Percentiles rank a stretch among this genome's conserved stretches.
These are phyloP conservation scores for Paramecium octaurelia DNA, from an alignment of 73 alveolate genomes.

Conservation along the genomic window DNA sequence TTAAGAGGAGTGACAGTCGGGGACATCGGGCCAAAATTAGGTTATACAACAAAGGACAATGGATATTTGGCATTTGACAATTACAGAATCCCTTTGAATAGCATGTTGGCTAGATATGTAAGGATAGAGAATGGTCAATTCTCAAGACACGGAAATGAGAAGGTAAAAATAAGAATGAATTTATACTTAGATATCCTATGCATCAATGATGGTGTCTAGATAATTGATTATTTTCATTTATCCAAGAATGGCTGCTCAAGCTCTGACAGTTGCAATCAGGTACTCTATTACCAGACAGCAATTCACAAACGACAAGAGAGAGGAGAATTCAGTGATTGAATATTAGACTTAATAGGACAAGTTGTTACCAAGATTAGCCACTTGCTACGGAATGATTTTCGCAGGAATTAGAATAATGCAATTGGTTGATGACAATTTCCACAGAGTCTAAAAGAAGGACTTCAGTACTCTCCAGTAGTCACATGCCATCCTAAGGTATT, in stretches of 20 bases:
- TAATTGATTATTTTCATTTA: neutral
- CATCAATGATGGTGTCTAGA: slow-evolving; percentile 52
- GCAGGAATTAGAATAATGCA: slow-evolving; percentile 48
- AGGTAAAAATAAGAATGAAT: neutral
- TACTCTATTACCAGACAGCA: slow-evolving; percentile 77
- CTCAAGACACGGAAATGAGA: slow-evolving; percentile 54
- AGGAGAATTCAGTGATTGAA: slow-evolving; percentile 77
- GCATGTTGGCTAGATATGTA: slow-evolving; percentile 75
- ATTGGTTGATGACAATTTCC: slow-evolving; percentile 58
- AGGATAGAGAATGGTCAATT: slow-evolving; percentile 78
- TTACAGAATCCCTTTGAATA: slow-evolving; percentile 75
- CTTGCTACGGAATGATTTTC: slow-evolving; percentile 63
- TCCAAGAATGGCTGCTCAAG: slow-evolving; percentile 50
- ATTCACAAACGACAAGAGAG: slow-evolving; percentile 66
- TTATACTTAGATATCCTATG: slow-evolving; percentile 38
- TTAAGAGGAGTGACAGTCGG: slow-evolving; percentile 86
- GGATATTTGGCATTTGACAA: slow-evolving; percentile 75
- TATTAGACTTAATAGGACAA: slow-evolving; percentile 75
- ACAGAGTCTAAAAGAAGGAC: slow-evolving; percentile 64
- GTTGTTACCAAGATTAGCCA: slow-evolving; percentile 69
- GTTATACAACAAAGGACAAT: slow-evolving; percentile 77
- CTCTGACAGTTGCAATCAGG: slow-evolving; percentile 73
- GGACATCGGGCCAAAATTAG: slow-evolving; percentile 93
- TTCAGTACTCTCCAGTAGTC: slow-evolving; percentile 52
- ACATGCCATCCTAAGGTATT: slow-evolving; percentile 66